phyloP scores from a whole-genome alignment of 768 basidiomycete genomes.

The Suillus americanus region DNA sequence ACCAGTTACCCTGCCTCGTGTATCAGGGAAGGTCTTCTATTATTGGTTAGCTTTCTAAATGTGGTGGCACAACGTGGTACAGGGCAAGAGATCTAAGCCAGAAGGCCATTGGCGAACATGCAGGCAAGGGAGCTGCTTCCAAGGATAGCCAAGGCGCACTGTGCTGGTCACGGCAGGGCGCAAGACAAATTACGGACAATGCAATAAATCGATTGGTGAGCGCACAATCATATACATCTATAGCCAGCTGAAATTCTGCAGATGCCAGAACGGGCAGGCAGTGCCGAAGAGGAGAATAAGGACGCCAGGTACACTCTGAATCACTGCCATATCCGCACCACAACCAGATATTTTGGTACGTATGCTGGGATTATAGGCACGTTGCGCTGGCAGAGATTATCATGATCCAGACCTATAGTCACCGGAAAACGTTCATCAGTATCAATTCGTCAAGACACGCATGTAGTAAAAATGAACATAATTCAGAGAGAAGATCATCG shows the following conservation, averaged over 20 bases:
- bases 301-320: not conserved
- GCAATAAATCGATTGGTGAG: no score
- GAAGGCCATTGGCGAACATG: not conserved
- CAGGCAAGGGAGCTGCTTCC: slow-evolving; percentile 6
- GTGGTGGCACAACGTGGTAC: not conserved
- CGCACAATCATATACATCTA: not conserved
- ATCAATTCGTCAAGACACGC: slow-evolving; percentile 13
- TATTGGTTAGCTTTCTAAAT: slow-evolving; percentile 4
- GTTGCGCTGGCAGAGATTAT: slow-evolving; percentile 2
- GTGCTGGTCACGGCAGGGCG: slow-evolving; percentile 3
- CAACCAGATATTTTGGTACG: slow-evolving; percentile 1
- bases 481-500: slow-evolving; percentile 36
- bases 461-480: not conserved
- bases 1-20: slow-evolving; percentile 30
- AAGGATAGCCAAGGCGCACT: slow-evolving; percentile 14
- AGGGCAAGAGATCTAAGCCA: slow-evolving; percentile 3
- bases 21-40: slow-evolving; percentile 14
- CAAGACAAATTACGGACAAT: slow-evolving; percentile 11
- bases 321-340: not conserved
- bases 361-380: not conserved
- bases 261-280: not conserved
- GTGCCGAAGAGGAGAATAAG: not conserved
- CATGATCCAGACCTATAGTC: slow-evolving; percentile 1
- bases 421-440: not conserved
- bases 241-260: not conserved